Evolutionary conservation across 2,329 filamentous ascomycete genomes (phyloP).

Genomic region (Pseudophaeomoniella oleicola): DNA sequence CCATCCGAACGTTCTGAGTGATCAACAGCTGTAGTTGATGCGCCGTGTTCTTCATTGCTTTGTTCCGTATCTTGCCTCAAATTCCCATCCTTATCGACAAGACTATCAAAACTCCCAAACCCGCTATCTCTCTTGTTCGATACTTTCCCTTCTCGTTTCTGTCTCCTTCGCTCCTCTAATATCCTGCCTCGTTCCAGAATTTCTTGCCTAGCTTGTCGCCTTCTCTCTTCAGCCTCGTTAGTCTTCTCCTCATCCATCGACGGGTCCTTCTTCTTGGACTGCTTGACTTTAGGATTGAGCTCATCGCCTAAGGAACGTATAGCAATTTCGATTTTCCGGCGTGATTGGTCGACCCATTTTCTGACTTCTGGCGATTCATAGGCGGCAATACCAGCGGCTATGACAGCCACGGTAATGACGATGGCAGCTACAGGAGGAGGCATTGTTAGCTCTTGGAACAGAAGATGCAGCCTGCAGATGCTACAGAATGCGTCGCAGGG

Average conservation of each 20-base stretch:
- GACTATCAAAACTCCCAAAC: conserved; percentile 24
- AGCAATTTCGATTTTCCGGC: conserved; percentile 45
- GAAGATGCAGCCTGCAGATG: not conserved
- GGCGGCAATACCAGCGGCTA: conserved; percentile 47
- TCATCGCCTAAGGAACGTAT: conserved; percentile 47
- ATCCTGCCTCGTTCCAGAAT: conserved; percentile 26
- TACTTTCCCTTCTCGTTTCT: conserved; percentile 8
- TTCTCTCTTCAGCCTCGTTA: conserved; percentile 27
- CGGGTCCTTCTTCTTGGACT: conserved; percentile 21
- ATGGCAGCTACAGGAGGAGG: conserved; percentile 37
- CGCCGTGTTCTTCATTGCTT: not conserved
- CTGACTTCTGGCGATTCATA: conserved; percentile 50
- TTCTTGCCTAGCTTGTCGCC: conserved; percentile 28
- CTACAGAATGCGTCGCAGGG: not conserved
- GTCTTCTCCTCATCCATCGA: conserved; percentile 32
- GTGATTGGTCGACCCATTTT: conserved; percentile 46
- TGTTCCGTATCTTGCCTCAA: conserved; percentile 8
- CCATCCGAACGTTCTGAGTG: not conserved
- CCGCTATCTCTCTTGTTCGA: conserved; percentile 5
- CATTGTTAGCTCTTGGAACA: conserved; percentile 8
- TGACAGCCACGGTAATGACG: conserved; percentile 44
- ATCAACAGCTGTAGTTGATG: not conserved
- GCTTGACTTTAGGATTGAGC: conserved; percentile 29
- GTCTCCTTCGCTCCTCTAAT: conserved; percentile 22
- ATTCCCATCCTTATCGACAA: conserved; percentile 28